Conservation (phyloP, 225 moss, liverwort and hornwort species). For the Polytrichum formosum region DNA sequence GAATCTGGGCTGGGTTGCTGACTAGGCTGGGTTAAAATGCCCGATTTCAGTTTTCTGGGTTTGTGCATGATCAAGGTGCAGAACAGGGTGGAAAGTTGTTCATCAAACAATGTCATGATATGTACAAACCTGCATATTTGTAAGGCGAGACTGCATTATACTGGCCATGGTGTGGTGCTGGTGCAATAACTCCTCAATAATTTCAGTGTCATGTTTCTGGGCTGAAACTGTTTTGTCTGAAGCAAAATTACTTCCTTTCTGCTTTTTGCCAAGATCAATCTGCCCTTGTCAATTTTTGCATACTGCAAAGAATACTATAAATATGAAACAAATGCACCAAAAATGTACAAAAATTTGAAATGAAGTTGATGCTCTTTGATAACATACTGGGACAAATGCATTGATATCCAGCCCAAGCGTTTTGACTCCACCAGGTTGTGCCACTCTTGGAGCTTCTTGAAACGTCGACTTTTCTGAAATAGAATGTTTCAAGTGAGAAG, state of each 20-base stretch:
- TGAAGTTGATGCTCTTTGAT: neutral
- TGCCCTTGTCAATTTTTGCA: neutral
- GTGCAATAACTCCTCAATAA: constrained; percentile 90
- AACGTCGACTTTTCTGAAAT: constrained; percentile 40
- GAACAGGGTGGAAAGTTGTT: no score
- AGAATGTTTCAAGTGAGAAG: constrained; percentile 37
- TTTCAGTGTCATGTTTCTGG: constrained; percentile 63
- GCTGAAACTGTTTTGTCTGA: constrained; percentile 56
- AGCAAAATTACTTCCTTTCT: constrained; percentile 66
- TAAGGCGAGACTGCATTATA: constrained; percentile 96
- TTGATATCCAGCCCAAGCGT: constrained; percentile 86
- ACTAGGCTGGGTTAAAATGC: no score
- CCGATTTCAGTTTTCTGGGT: no score
- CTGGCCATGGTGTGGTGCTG: constrained; percentile 95
- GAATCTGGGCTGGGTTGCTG: no score
- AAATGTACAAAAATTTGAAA: neutral
- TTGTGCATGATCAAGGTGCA: no score
- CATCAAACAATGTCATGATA: no score
- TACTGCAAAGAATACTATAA: neutral
- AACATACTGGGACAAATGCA: constrained; percentile 80
- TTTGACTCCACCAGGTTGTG: constrained; percentile 60
- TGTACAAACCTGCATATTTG: constrained; percentile 84
- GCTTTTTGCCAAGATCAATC: constrained; percentile 20
- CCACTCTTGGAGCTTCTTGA: constrained; percentile 21
- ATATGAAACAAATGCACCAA: no score